These are phyloP conservation scores for Hemisphaericaspora lyxosophila DNA, from an alignment of 1,139 yeast species.

Conservation along the genomic window DNA sequence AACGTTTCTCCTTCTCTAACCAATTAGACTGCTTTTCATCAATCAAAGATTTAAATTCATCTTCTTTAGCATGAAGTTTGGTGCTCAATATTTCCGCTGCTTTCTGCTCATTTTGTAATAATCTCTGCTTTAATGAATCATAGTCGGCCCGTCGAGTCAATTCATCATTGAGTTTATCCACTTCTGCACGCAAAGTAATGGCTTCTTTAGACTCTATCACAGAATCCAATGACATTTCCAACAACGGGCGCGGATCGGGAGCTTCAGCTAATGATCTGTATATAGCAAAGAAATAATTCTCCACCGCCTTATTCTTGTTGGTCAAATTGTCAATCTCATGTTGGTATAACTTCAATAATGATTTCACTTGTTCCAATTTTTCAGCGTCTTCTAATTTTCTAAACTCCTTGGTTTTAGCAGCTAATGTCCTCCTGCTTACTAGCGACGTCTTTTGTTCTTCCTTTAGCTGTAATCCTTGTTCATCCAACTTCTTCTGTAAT, in stretches of 20 bases:
- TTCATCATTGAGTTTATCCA: constrained; percentile 57
- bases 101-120: constrained; percentile 58
- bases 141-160: constrained; percentile 72
- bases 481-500: constrained; percentile 71
- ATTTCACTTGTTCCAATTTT: constrained; percentile 65
- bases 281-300: constrained; percentile 67
- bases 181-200: constrained; percentile 52
- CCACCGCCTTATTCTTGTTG: constrained; percentile 72
- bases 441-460: constrained; percentile 68
- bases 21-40: constrained; percentile 67
- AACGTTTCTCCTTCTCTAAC: constrained; percentile 50
- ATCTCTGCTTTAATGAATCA: constrained; percentile 65
- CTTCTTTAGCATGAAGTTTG: constrained; percentile 56
- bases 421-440: constrained; percentile 69
- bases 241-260: constrained; percentile 86
- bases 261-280: constrained; percentile 82
- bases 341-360: constrained; percentile 77
- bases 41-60: constrained; percentile 56
- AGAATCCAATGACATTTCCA: constrained; percentile 70
- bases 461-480: constrained; percentile 70
- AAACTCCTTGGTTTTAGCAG: constrained; percentile 80
- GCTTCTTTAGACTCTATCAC: constrained; percentile 60
- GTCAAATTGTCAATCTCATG: constrained; percentile 84
- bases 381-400: constrained; percentile 65
- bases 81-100: constrained; percentile 52